Percentiles rank a stretch among this genome's conserved stretches.
Evolutionary conservation across 768 basidiomycete species (phyloP).

Genomic region (Favolaschia claudopus): DNA sequence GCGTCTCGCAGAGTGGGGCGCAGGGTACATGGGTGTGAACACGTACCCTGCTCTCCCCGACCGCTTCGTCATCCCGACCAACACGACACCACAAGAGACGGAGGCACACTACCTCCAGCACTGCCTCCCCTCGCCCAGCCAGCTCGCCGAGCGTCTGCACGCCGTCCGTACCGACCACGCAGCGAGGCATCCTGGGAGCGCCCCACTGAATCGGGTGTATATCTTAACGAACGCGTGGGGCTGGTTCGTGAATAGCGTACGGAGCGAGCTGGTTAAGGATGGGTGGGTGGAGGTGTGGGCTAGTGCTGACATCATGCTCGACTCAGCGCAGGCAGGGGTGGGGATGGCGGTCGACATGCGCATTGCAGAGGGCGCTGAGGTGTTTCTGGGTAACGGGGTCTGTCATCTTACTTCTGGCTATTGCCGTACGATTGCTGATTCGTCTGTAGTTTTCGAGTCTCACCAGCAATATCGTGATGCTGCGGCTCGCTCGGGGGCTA

Average conservation of each 20-base stretch:
- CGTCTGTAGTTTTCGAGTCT: conserved; percentile 42
- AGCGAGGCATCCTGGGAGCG: conserved; percentile 28
- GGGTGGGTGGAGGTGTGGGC: conserved; percentile 59
- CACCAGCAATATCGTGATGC: conserved; percentile 48
- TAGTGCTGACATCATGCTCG: conserved; percentile 50
- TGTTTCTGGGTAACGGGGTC: conserved; percentile 49
- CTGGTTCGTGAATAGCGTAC: conserved; percentile 49
- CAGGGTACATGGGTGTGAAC: conserved; percentile 59
- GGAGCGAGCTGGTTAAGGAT: conserved; percentile 46
- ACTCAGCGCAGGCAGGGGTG: conserved; percentile 46
- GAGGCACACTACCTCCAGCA: conserved; percentile 47
- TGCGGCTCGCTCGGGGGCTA: conserved; percentile 33
- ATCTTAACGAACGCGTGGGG: conserved; percentile 62
- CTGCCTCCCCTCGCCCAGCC: conserved; percentile 50
- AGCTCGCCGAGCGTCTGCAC: conserved; percentile 49
- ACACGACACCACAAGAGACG: conserved; percentile 12
- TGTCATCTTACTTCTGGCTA: background rate
- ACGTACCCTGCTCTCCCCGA: conserved; percentile 50
- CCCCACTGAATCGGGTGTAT: conserved; percentile 43
- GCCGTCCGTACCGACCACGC: conserved; percentile 42
- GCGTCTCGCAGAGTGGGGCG: conserved; percentile 53
- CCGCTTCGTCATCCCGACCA: conserved; percentile 39
- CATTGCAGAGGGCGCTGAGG: conserved; percentile 49
- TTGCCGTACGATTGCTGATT: background rate
- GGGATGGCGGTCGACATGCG: conserved; percentile 53